Base-by-base conservation (phyloP, 2,329 filamentous ascomycete genomes). In the Stagonosporopsis vannaccii region DNA sequence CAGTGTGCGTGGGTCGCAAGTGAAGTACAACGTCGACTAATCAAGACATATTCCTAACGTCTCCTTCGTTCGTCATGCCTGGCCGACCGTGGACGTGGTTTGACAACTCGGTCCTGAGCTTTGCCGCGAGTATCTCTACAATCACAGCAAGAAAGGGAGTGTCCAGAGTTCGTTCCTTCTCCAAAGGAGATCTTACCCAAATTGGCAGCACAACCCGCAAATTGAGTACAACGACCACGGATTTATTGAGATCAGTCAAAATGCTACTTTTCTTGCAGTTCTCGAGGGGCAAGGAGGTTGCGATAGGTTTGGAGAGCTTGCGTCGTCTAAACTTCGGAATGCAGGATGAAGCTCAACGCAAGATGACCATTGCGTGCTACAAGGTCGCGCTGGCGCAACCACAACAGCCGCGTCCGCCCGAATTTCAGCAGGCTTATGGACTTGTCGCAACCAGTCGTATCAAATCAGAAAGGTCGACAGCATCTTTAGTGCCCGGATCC, bases 331-430 rank as follows among this genome's bases (percentile, higher is more conserved):
- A 36, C n/a, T 32, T 47, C 35, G 47, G 41, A 28, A 33, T 33
- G 20, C n/a, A 36, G 19, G 8, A 20, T 30, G 37, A 33, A 25
- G 40, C 41, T 50, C 52, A 43, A 36, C 33, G 26, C 36, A 35
- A 23, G 13, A 37, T 4, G 17, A n/a, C 6, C 46, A 56, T 56
- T 56, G 53, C 53, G 53, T 56, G 53, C 33, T 56, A 51, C 41
- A 40, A 47, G 46, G 46, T 28, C 28, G 20, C 28, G 28, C 46
- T 56, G 53, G 41, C 46, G 53, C 47, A 47, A 56, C 47, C 53
- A 46, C 28, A 22, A 42, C n/a, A 20, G 20, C 41, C 33, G 30
- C 53, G n/a, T 22, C 36, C 17, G 22, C 23, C 30, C 28, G 9
- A 17, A 17, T 41, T 26, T 20, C 23, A 32, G 36, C 42, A 47